These are phyloP conservation scores for Xylaria flabelliformis DNA, from an alignment of 495 filamentous ascomycete species.

Conservation along the genomic window DNA sequence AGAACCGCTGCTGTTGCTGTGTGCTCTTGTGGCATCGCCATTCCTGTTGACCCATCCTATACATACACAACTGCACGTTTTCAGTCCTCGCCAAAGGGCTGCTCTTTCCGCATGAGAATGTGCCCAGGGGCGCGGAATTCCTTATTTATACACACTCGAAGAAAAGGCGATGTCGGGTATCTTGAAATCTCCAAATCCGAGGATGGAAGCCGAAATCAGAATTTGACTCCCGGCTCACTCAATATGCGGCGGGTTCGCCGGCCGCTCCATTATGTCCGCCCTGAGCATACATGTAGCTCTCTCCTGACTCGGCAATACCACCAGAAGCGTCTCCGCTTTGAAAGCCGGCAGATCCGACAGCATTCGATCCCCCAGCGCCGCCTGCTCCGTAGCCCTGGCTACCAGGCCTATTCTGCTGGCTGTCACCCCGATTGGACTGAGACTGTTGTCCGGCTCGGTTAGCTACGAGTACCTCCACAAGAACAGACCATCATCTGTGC, in stretches of 20 bases:
- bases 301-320: constrained; percentile 66
- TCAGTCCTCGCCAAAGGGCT: constrained; percentile 31
- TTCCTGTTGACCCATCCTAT: constrained; percentile 40
- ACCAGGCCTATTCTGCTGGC: constrained; percentile 67
- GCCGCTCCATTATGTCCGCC: constrained; percentile 73
- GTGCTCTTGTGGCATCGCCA: constrained; percentile 32
- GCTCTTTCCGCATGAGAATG: constrained; percentile 14
- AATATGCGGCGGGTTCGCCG: constrained; percentile 46
- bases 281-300: constrained; percentile 70
- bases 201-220: constrained; percentile 6
- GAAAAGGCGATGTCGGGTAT: constrained; percentile 13
- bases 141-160: constrained; percentile 29
- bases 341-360: constrained; percentile 54
- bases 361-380: constrained; percentile 51
- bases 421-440: constrained; percentile 78
- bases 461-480: constrained; percentile 28
- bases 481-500: constrained; percentile 10
- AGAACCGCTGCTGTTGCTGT: constrained; percentile 37
- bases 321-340: constrained; percentile 63
- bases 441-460: constrained; percentile 60
- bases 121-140: constrained; percentile 17
- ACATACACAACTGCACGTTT: constrained; percentile 36
- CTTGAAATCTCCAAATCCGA: constrained; percentile 1
- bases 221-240: not conserved
- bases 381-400: constrained; percentile 73